Conservation (phyloP, 805 yeast genomes). For the Sugiyamaella boreocaroliniensis region DNA sequence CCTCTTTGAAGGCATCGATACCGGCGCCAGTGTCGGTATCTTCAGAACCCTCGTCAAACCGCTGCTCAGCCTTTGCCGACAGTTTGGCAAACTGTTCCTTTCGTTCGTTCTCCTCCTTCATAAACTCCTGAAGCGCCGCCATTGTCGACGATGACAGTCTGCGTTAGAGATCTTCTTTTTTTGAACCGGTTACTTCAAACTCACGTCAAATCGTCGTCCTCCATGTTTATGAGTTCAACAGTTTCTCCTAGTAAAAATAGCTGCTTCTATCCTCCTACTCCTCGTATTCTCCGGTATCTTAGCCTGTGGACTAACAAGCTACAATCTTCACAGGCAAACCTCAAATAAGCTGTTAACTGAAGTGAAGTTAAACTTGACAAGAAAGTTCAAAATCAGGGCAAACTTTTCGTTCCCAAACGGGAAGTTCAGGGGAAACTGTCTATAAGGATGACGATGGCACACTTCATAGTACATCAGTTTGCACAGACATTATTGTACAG, state of each 20-base stretch:
- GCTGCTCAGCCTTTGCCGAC: conserved; percentile 50
- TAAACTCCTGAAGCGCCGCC: conserved; percentile 57
- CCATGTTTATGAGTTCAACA: neutral
- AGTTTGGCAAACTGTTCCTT: conserved; percentile 50
- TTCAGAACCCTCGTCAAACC: conserved; percentile 34
- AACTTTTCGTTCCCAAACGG: neutral
- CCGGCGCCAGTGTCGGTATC: conserved; percentile 20
- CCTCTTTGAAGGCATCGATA: conserved; percentile 77
- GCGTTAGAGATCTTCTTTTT: conserved; percentile 4
- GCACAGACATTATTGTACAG: no score
- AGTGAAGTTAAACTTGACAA: neutral
- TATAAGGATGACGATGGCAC: no score
- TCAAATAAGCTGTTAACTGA: neutral
- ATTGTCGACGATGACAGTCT: conserved; percentile 43
- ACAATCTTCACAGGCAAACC: neutral
- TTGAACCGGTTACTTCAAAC: conserved; percentile 28
- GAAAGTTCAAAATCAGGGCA: neutral
- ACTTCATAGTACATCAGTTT: neutral
- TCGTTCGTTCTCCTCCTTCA: conserved; percentile 53
- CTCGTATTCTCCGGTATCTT: no score
- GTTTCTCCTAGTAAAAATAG: neutral
- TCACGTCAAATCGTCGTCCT: conserved; percentile 3
- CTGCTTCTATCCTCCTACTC: neutral
- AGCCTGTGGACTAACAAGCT: neutral
- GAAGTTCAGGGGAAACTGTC: neutral